Conservation (phyloP, 352 stramenopile genomes). For the Phytophthora ramorum region DNA sequence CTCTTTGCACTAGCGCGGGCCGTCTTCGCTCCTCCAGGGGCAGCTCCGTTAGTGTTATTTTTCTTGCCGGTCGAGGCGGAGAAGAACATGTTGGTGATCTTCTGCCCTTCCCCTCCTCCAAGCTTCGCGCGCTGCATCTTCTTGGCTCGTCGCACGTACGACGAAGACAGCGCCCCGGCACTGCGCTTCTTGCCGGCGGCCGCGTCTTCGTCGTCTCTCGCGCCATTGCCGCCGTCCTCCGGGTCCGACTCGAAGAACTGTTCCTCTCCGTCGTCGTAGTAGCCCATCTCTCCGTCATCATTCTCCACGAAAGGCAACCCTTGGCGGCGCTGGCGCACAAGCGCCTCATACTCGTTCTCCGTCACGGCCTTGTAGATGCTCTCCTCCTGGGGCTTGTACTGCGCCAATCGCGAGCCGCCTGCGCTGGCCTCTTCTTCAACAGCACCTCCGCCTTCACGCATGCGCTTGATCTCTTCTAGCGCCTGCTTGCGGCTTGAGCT, state of each 20-base stretch:
- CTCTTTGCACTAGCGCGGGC: constrained; percentile 46
- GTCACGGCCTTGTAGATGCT: constrained; percentile 89
- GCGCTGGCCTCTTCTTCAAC: not conserved
- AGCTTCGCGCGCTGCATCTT: constrained; percentile 88
- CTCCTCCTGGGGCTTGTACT: constrained; percentile 79
- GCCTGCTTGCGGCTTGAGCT: constrained; percentile 55
- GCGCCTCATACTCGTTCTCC: constrained; percentile 85
- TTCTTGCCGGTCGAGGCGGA: constrained; percentile 56
- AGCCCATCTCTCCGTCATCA: constrained; percentile 86
- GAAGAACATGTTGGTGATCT: constrained; percentile 93
- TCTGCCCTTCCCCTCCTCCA: constrained; percentile 72
- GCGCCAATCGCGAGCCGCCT: constrained; percentile 57
- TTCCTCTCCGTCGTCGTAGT: constrained; percentile 90
- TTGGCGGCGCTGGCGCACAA: constrained; percentile 81
- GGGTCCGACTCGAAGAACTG: constrained; percentile 90
- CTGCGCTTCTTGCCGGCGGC: constrained; percentile 70
- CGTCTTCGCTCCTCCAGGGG: constrained; percentile 24
- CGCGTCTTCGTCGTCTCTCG: constrained; percentile 52
- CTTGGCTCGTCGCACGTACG: constrained; percentile 80
- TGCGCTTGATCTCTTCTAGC: constrained; percentile 80
- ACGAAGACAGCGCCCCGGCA: constrained; percentile 77
- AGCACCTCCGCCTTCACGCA: constrained; percentile 54
- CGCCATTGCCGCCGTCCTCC: constrained; percentile 41
- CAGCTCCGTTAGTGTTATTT: constrained; percentile 32
- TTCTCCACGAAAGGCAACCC: constrained; percentile 88